Evolutionary conservation across 1,284 basidiomycete species (phyloP), one percentile per base, ranked within the genome.

Genomic region (Cystobasidium pallidum): DNA sequence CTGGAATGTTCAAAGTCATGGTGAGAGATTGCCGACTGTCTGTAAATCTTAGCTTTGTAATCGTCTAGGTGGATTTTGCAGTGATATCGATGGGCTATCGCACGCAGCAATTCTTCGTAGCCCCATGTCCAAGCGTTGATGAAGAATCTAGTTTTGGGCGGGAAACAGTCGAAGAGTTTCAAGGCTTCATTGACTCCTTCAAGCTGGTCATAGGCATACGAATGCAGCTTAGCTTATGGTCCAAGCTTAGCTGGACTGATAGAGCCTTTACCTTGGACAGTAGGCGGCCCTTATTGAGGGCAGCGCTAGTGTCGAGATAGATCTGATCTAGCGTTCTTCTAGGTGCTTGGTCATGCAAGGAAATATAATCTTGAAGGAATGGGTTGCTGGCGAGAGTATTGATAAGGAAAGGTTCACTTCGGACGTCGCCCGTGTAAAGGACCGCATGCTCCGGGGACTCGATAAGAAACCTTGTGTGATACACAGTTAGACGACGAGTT

Each of bases 51-150:
- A 80, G 75, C 79, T 80, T 96, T 96, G 83, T 95, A 95, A 41
- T 89, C 85, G 80, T 96, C 94, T 36, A 93, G 85, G 76, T 97
- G 92, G 70, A 97, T 89, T 89, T 92, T 77, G n/a, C 45, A 45
- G 43, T 85, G 81, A 77, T 94, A 94, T 0, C 83, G 81, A 1
- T 83, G 81, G 0, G 89, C 85, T 1, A 95, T 83, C 0, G 85
- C 89, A 78, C 91, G 91, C 34, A 94, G 83, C 19, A 92, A 82
- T 55, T 92, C 90, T 80, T 80, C 79, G 73, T 81, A 84, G 30
- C 94, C 94, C 88, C 90, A 93, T 0, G 93, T 96, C 94, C 94
- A 97, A 0, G 86, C 80, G 76, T 97, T 93, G 74, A 97, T 84
- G 82, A 91, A 97, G 82, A 97, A 95, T 59, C 86, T 83, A 0